Evolutionary conservation across 2,329 filamentous ascomycete genomes (phyloP).

Genomic region (Xylaria sp.): DNA sequence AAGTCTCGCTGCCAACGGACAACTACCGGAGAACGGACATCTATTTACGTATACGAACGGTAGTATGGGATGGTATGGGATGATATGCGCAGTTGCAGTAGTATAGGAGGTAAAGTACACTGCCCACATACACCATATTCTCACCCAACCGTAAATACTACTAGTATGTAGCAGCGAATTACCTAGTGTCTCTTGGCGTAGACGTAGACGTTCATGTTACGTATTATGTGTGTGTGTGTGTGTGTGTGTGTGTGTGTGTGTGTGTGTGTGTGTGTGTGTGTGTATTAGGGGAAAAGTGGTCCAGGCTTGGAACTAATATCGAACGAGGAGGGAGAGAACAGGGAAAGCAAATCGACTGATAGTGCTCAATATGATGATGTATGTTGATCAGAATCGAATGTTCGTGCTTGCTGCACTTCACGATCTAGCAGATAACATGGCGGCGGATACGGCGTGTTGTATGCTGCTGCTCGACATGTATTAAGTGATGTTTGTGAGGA

Average conservation of each 20-base stretch:
- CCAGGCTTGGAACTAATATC: conserved; percentile 14
- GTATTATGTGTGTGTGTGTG: background rate
- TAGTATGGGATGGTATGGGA: background rate
- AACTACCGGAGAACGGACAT: background rate
- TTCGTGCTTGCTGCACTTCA: background rate
- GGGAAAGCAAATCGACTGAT: conserved; percentile 18
- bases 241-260: background rate
- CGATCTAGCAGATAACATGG: background rate
- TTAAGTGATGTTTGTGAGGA: background rate
- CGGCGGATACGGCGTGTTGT: conserved; percentile 10
- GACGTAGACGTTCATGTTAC: conserved; percentile 7
- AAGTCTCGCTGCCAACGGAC: conserved; percentile 4
- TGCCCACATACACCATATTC: background rate
- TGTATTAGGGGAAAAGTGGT: background rate
- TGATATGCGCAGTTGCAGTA: background rate
- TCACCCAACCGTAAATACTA: background rate
- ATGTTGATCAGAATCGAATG: background rate
- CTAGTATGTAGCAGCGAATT: background rate
- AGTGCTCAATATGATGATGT: conserved; percentile 16
- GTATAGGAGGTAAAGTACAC: background rate
- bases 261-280: background rate
- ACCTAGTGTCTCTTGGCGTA: conserved; percentile 12
- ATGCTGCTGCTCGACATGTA: background rate
- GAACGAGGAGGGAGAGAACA: background rate
- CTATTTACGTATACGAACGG: conserved; percentile 3